Evolutionary conservation across 306 rosid genomes (phyloP).

Genomic region (Acacia melanoxylon): DNA sequence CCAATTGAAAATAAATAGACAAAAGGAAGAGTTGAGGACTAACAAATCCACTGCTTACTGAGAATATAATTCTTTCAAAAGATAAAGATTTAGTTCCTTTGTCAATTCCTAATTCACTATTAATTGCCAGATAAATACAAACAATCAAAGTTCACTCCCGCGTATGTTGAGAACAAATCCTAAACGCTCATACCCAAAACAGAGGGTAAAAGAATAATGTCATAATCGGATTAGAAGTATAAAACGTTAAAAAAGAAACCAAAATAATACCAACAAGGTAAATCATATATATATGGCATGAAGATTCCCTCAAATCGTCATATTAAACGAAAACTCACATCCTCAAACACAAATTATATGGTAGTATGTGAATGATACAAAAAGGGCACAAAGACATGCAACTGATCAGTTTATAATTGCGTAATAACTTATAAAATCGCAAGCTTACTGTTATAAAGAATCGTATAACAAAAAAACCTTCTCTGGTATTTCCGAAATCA

Average conservation of each 20-base stretch:
- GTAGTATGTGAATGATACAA: not conserved
- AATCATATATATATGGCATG: not conserved
- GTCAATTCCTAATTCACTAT: not conserved
- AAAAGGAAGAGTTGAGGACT: too few species aligned
- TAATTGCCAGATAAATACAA: not conserved
- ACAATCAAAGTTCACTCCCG: not conserved
- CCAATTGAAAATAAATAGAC: too few species aligned
- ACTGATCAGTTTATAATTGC: not conserved
- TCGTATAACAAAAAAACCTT: not conserved
- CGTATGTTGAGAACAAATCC: not conserved
- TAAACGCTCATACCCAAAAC: not conserved
- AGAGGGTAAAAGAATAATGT: not conserved
- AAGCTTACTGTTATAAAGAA: slow-evolving; percentile 27
- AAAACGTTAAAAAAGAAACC: not conserved
- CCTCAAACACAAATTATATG: not conserved
- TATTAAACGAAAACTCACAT: not conserved
- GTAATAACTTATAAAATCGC: not conserved
- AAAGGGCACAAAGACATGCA: not conserved
- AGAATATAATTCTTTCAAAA: not conserved
- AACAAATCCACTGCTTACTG: not conserved
- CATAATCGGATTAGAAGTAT: not conserved
- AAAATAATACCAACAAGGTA: not conserved
- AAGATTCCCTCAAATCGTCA: not conserved
- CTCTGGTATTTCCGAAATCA: slow-evolving; percentile 8
- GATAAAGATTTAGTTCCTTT: not conserved